Evolutionary conservation across 345 rosid genomes (phyloP), one percentile per base, ranked within the genome.

Genomic region (Ceriops decandra): DNA sequence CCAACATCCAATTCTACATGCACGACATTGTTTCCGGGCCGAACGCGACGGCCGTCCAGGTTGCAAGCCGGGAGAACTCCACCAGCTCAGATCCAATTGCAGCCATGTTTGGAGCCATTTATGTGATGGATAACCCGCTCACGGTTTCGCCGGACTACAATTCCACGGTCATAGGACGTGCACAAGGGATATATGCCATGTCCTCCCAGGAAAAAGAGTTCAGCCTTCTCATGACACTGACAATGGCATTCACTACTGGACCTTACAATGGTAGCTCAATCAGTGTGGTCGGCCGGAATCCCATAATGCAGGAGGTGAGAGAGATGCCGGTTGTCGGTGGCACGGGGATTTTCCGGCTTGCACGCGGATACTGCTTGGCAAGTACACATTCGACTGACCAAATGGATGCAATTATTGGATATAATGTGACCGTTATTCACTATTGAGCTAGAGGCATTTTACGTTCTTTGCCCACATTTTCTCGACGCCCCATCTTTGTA

Each of bases 1-100:
- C 82, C 56, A 68, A 52, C n/a, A 33, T 82, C 52, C 73, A 82
- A 20, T 82, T 79, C 74, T 79, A 82, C 82, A 82, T 82, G 85
- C 85, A 82, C 1, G 81, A 82, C 54, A 60, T 76, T 49, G 74
- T 76, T 0, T 60, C 75, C 7, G 81, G 82, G 1, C 73, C 79
- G 2, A 51, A 71, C 5, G 73, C 75, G 0, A 79, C 82, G 0
- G 77, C 81, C 0, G 64, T 76, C 35, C 75, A 33, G 5, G 81
- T 82, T 0, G 81, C 81, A 0, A 59, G 77, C 47, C 64, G 66
- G 15, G 60, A 71, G n/a, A 79, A 76, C 69, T 78, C 64, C 75
- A 72, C 80, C 2, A 51, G 80, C 66, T 54, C 60, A 6, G 72
- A 79, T 36, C 74, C 70, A 15, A 68, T 78, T 2, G 66, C 51